A percentile compares a stretch with the other conserved stretches of the same genome.
phyloP scores from a whole-genome alignment of 768 basidiomycete species.

The Pleurotus ostreatus region DNA sequence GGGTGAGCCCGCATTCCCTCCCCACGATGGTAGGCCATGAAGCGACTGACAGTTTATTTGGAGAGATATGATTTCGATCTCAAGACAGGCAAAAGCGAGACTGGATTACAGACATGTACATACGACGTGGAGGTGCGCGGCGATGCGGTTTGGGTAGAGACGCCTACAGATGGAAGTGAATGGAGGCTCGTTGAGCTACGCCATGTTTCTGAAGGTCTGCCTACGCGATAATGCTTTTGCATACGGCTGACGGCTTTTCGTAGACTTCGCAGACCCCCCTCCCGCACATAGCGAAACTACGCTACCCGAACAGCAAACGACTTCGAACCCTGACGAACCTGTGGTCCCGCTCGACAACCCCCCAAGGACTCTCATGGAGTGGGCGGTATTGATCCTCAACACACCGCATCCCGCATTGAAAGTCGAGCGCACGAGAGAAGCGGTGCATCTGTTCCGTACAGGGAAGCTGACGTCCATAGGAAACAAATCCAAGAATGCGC shows the following conservation, averaged over 20 bases:
- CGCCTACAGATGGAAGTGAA: conserved; percentile 44
- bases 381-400: conserved; percentile 75
- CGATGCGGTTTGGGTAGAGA: conserved; percentile 54
- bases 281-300: conserved; percentile 21
- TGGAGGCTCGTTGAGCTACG: conserved; percentile 68
- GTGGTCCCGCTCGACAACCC: conserved; percentile 44
- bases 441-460: conserved; percentile 64
- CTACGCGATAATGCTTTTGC: neutral
- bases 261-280: conserved; percentile 69
- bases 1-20: conserved; percentile 32
- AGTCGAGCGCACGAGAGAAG: conserved; percentile 63
- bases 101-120: conserved; percentile 65
- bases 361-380: conserved; percentile 71
- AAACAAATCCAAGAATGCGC: conserved; percentile 44
- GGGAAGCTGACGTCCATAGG: conserved; percentile 68
- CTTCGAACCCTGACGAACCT: conserved; percentile 26
- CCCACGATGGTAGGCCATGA: neutral
- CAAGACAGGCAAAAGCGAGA: conserved; percentile 66
- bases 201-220: conserved; percentile 64
- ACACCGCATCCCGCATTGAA: conserved; percentile 68
- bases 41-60: neutral
- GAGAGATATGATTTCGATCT: conserved; percentile 72
- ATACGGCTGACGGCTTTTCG: neutral
- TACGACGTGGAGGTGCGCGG: conserved; percentile 52
- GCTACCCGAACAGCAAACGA: neutral